phyloP scores from a whole-genome alignment of 2,329 filamentous ascomycete species.

The Colletotrichum sp. region DNA sequence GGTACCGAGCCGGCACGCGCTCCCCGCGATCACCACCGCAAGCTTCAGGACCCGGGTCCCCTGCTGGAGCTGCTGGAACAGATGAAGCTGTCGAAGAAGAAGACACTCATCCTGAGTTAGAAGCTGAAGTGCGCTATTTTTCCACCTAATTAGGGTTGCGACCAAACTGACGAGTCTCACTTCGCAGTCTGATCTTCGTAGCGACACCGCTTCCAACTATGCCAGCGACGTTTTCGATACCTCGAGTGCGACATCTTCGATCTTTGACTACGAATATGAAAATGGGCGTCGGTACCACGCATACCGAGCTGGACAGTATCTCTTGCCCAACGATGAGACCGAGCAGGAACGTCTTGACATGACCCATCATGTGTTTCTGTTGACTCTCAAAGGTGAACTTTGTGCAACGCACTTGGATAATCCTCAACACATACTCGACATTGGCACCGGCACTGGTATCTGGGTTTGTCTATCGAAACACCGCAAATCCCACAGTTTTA shows the following conservation, averaged over 20 bases:
- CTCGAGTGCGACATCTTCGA: conserved; percentile 34
- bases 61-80: fast-evolving
- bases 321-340: conserved; percentile 48
- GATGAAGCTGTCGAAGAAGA: neutral
- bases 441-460: conserved; percentile 53
- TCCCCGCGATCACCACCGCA: neutral
- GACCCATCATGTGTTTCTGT: conserved; percentile 40
- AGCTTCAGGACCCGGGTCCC: neutral
- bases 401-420: conserved; percentile 42
- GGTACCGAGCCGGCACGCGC: neutral
- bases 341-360: conserved; percentile 46
- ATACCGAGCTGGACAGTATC: conserved; percentile 46
- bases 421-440: conserved; percentile 42
- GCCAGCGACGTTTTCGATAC: conserved; percentile 23
- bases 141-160: neutral
- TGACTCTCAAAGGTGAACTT: conserved; percentile 38
- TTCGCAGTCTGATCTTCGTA: neutral
- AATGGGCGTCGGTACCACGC: conserved; percentile 53
- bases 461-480: conserved; percentile 46
- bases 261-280: conserved; percentile 40
- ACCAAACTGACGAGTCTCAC: neutral
- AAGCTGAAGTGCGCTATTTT: neutral
- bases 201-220: conserved; percentile 24
- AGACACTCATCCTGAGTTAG: neutral
- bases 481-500: neutral